Evolutionary conservation across 176 grass and related monocot species (phyloP).

Genomic region (Hordeum vulgare): MorexV3_pseudomolecules_assembly NC_058523.1:184637447-184637946

Average conservation of each 20-base stretch:
- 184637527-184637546: not conserved
- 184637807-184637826: conserved; percentile 39
- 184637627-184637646: not conserved
- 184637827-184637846: conserved; percentile 63
- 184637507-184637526: not conserved
- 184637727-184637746: not conserved
- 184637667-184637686: not conserved
- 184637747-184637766: not conserved
- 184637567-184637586: not conserved
- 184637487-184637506: not conserved
- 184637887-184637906: not conserved
- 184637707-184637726: not conserved
- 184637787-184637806: conserved; percentile 34
- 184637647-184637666: not conserved
- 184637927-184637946: conserved; percentile 7
- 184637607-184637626: not conserved
- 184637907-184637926: conserved; percentile 90
- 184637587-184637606: not conserved
- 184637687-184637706: too few relatives aligned
- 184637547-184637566: too few relatives aligned
- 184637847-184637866: conserved; percentile 43
- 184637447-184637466: not conserved
- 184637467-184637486: not conserved
- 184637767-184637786: not conserved
- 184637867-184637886: conserved; percentile 70